Evolutionary conservation across 2,329 filamentous ascomycete species (phyloP).

Genomic region (Harringtonia lauricola): DNA sequence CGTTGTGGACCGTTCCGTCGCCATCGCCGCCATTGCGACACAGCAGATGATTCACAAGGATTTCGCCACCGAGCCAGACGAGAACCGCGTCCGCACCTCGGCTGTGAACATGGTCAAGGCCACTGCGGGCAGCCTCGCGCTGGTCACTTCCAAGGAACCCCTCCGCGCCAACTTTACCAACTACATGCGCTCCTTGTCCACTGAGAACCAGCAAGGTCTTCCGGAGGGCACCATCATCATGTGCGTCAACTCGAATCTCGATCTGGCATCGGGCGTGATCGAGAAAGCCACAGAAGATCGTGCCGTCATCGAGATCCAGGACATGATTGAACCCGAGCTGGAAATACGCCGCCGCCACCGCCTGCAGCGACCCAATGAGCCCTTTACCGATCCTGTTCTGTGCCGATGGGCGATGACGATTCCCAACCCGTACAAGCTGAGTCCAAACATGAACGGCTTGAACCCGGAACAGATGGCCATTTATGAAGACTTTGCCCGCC

Average conservation of each 20-base stretch:
- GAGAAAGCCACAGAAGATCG: conserved; percentile 93
- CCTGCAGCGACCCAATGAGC: conserved; percentile 64
- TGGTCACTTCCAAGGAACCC: conserved; percentile 98
- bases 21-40: conserved; percentile 93
- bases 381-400: conserved; percentile 71
- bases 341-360: conserved; percentile 69
- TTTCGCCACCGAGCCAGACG: conserved; percentile 85
- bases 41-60: conserved; percentile 94
- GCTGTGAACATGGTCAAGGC: conserved; percentile 93
- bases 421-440: conserved; percentile 83
- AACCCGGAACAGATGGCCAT: conserved; percentile 91
- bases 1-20: conserved; percentile 93
- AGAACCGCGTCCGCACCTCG: conserved; percentile 73
- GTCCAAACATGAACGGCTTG: conserved; percentile 55
- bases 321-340: conserved; percentile 75
- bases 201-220: conserved; percentile 65
- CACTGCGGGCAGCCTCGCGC: conserved; percentile 81
- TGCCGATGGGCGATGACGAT: conserved; percentile 92
- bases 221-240: conserved; percentile 94
- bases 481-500: conserved; percentile 90
- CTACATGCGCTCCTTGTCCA: conserved; percentile 68
- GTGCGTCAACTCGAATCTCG: conserved; percentile 97
- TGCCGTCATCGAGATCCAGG: conserved; percentile 87
- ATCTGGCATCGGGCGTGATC: conserved; percentile 84
- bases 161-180: conserved; percentile 94